Base-by-base conservation (phyloP, 1,139 yeast species). In the Schwanniomyces etchellsii region DNA sequence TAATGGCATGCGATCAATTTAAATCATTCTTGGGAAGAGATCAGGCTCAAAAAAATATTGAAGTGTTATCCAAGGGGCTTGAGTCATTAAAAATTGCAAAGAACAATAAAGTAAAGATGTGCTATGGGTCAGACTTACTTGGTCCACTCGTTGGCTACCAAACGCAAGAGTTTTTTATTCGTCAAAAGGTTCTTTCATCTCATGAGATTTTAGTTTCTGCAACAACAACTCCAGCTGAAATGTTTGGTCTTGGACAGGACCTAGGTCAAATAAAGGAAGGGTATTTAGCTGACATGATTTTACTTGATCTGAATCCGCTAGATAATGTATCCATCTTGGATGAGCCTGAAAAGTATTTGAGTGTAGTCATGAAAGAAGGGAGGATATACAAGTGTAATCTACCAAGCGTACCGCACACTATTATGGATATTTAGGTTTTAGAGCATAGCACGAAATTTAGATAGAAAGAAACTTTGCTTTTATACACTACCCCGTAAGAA, bases 1-100 rank as follows among this genome's bases (percentile, higher is more conserved):
- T 46, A 5, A 40, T 46, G 45, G 50, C 51, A 9, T 42, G 48
- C 10, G 43, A 48, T 17, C 50, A 48, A 29, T 48, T 43, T 23
- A 24, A 32, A 1, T 24, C 26, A 12, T 48, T 47, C 32, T 32
- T 48, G 16, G 35, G 40, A 6, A 37, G 38, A 5, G 42, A 35
- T 7, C 34, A 43, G 2, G 32, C 35, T 27, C 40, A 24, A 2
- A 48, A 48, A 27, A 48, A 48, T 26, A 14, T 29, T 3, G 37
- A 34, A 16, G 50, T 48, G 5, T 39, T 48, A 22, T 30, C 38
- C 20, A 34, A 38, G 5, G 54, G 53, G 10, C 39, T 47, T 13
- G 34, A 33, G n/a, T 30, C 45, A 3, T 30, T 49, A 11, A n/a
- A 34, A 5, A 33, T 42, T 15, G 52, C 52, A 4, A 45, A 43